A percentile compares a stretch with the other conserved stretches of the same genome.
Conservation (phyloP, 371 early-diverging fungal genomes). For the Actinomortierella ambigua region DNA sequence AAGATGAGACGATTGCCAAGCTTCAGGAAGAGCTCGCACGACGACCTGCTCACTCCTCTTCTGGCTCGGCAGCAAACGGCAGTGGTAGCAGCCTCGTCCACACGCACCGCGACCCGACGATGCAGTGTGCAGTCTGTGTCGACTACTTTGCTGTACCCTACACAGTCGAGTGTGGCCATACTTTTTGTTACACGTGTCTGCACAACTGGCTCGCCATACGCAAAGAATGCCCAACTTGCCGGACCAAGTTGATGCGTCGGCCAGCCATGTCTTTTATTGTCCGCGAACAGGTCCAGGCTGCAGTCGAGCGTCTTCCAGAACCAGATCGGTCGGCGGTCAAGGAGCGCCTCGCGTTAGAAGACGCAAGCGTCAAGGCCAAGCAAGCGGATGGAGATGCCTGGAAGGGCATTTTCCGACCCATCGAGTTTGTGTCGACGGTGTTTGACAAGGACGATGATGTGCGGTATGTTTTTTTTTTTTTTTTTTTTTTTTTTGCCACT, state of each 20-base stretch:
- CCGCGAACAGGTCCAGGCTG: slow-evolving; percentile 40
- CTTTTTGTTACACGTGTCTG: slow-evolving; percentile 46
- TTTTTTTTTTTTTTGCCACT: no score
- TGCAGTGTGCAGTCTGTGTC: slow-evolving; percentile 47
- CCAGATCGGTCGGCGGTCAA: slow-evolving; percentile 18
- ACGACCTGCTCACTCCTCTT: neutral
- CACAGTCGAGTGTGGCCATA: slow-evolving; percentile 47
- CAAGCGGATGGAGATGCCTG: slow-evolving; percentile 27
- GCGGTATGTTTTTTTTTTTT: no score
- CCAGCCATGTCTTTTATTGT: slow-evolving; percentile 45
- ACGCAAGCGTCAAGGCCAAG: slow-evolving; percentile 14
- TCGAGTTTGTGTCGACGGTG: slow-evolving; percentile 7
- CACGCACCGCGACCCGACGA: slow-evolving; percentile 8
- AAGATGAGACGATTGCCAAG: slow-evolving; percentile 33
- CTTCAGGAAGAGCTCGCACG: slow-evolving; percentile 14
- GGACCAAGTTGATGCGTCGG: slow-evolving; percentile 36
- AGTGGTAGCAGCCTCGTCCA: slow-evolving; percentile 8
- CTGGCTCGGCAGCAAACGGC: slow-evolving; percentile 9
- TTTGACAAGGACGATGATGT: no score
- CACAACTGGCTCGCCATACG: slow-evolving; percentile 38
- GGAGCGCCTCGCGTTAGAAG: slow-evolving; percentile 23
- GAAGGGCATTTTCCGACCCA: slow-evolving; percentile 23
- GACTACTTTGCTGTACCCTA: slow-evolving; percentile 44
- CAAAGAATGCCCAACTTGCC: slow-evolving; percentile 46
- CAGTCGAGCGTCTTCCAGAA: slow-evolving; percentile 21